Evolutionary conservation across 2,329 filamentous ascomycete species (phyloP).

Genomic region (Aspergillus sp.): DNA sequence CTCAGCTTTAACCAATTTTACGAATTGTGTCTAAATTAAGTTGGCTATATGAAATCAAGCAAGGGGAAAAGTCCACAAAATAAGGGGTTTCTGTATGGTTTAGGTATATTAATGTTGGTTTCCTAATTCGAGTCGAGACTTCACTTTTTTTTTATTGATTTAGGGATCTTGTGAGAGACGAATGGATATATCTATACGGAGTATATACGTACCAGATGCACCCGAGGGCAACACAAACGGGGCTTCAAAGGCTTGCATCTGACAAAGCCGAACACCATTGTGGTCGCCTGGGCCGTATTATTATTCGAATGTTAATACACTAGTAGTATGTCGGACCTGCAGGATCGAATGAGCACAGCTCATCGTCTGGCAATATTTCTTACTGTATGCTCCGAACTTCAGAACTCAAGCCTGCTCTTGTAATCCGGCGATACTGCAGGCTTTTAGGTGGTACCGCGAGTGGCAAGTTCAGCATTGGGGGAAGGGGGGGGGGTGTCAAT

Average conservation of each 20-base stretch:
- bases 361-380: not conserved
- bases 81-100: slow-evolving; percentile 9
- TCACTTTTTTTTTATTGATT: not conserved
- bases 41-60: slow-evolving; percentile 6
- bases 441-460: not conserved
- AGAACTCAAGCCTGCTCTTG: not conserved
- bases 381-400: not conserved
- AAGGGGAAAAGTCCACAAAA: not conserved
- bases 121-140: not conserved
- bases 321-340: not conserved
- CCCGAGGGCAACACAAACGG: too few species aligned
- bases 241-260: too few species aligned
- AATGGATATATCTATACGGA: too few species aligned
- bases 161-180: not conserved
- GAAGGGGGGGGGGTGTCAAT: not conserved
- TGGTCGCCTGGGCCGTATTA: too few species aligned
- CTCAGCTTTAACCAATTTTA: slow-evolving; percentile 1
- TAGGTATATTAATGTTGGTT: slow-evolving; percentile 3
- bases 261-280: too few species aligned
- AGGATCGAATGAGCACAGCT: not conserved
- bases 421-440: not conserved
- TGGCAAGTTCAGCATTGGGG: not conserved
- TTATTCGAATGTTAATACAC: not conserved
- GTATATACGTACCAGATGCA: too few species aligned
- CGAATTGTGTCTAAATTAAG: not conserved